phyloP scores from a whole-genome alignment of 208 protist genomes.

The Crithidia mellificae region DNA sequence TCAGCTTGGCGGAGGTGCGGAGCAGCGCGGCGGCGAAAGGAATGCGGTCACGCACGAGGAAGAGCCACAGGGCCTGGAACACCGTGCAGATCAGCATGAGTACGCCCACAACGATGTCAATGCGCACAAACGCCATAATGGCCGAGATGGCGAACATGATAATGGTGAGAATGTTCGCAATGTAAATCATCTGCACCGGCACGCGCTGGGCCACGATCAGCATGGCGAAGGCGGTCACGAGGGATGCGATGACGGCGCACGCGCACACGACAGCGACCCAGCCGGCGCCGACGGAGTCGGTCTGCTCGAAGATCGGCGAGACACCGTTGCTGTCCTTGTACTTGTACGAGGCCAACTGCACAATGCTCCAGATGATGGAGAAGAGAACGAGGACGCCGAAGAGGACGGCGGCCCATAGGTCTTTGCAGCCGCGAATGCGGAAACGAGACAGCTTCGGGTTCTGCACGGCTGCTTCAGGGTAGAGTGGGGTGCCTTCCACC shows the following conservation, averaged over 20 bases:
- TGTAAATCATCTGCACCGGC: slow-evolving; percentile 55
- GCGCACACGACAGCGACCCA: slow-evolving; percentile 2
- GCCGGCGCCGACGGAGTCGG: background rate
- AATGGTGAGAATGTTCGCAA: slow-evolving; percentile 52
- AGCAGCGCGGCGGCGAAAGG: slow-evolving; percentile 77
- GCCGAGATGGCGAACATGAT: slow-evolving; percentile 34
- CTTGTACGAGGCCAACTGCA: slow-evolving; percentile 50
- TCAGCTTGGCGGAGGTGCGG: slow-evolving; percentile 38
- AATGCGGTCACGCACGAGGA: slow-evolving; percentile 70
- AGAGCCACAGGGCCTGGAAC: slow-evolving; percentile 56
- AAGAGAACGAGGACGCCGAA: slow-evolving; percentile 59
- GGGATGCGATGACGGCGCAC: slow-evolving; percentile 6
- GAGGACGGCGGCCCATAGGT: slow-evolving; percentile 72
- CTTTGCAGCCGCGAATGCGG: slow-evolving; percentile 59
- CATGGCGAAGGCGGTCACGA: slow-evolving; percentile 21
- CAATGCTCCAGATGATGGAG: slow-evolving; percentile 57
- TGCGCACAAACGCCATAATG: slow-evolving; percentile 37
- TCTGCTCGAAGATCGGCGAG: background rate
- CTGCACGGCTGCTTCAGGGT: slow-evolving; percentile 37
- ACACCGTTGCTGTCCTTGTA: background rate
- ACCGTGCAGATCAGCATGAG: slow-evolving; percentile 42
- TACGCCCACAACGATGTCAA: slow-evolving; percentile 37
- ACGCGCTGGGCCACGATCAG: slow-evolving; percentile 25
- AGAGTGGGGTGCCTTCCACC: slow-evolving; percentile 63
- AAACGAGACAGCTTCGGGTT: slow-evolving; percentile 68